A percentile compares a stretch with the other conserved stretches of the same genome.
Conservation (phyloP, 768 basidiomycete species). For the Atractiella rhizophila region DNA sequence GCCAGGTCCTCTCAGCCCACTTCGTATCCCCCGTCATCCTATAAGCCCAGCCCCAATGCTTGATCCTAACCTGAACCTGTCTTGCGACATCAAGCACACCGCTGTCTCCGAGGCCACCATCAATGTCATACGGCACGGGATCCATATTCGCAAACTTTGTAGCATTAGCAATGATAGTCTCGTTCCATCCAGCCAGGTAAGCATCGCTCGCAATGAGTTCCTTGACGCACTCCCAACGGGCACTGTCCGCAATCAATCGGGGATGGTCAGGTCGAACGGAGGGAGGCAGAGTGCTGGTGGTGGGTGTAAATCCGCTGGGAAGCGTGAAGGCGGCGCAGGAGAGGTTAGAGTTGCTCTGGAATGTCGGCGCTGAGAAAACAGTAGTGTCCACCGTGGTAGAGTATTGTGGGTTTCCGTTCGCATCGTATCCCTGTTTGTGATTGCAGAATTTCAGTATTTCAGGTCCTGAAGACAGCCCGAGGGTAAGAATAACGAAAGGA, state of each 20-base stretch:
- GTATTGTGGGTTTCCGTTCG: conserved; percentile 17
- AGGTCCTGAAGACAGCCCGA: neutral
- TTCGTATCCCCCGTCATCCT: conserved; percentile 72
- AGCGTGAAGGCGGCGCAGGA: conserved; percentile 64
- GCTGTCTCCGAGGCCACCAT: conserved; percentile 38
- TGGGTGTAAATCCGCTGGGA: conserved; percentile 25
- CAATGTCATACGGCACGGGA: conserved; percentile 33
- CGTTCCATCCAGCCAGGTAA: conserved; percentile 71
- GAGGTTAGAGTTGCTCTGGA: conserved; percentile 22
- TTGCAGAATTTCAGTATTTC: neutral
- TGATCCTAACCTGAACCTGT: conserved; percentile 66
- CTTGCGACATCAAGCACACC: conserved; percentile 82
- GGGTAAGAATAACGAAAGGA: neutral
- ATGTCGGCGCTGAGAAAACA: conserved; percentile 26
- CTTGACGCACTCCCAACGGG: conserved; percentile 63
- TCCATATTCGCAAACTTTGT: conserved; percentile 37
- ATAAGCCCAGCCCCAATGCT: conserved; percentile 62
- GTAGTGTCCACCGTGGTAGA: conserved; percentile 40
- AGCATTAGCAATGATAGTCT: conserved; percentile 70
- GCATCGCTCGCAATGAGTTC: conserved; percentile 51
- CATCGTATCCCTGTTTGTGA: no score
- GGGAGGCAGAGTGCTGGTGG: conserved; percentile 33
- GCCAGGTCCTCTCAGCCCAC: conserved; percentile 67
- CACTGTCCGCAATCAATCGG: conserved; percentile 64
- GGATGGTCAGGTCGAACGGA: conserved; percentile 52